A percentile compares a stretch with the other conserved stretches of the same genome.
Conservation (phyloP, 768 basidiomycete species). For the Russula abietina region DNA sequence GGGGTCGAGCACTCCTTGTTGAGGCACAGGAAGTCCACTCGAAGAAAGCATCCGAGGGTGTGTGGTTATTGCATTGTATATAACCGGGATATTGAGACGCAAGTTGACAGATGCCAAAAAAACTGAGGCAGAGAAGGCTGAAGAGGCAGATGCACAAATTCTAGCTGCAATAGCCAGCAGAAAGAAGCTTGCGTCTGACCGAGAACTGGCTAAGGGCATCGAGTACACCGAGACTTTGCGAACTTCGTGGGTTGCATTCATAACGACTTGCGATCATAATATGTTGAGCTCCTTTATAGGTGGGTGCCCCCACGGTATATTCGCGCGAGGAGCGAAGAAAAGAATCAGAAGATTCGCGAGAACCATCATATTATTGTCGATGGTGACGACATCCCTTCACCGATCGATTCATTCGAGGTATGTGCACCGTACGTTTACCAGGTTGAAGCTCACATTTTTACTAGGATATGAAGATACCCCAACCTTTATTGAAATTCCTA, state of each 20-base stretch:
- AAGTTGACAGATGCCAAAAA: constrained; percentile 67
- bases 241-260: constrained; percentile 56
- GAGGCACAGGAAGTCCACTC: constrained; percentile 95
- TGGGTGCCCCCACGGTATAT: constrained; percentile 88
- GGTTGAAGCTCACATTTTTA: constrained; percentile 4
- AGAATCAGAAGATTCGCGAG: constrained; percentile 72
- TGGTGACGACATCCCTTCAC: constrained; percentile 88
- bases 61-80: constrained; percentile 17
- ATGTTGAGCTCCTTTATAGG: constrained; percentile 37
- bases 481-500: constrained; percentile 73
- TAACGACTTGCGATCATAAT: neutral
- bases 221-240: constrained; percentile 81
- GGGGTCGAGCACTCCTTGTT: constrained; percentile 80
- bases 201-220: constrained; percentile 91
- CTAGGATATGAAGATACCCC: constrained; percentile 98
- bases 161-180: constrained; percentile 87
- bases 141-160: constrained; percentile 87
- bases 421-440: constrained; percentile 22
- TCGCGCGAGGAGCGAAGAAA: constrained; percentile 58
- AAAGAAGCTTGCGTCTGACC: constrained; percentile 85
- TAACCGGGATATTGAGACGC: neutral
- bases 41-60: constrained; percentile 76
- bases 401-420: constrained; percentile 84
- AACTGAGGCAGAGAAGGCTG: constrained; percentile 75
- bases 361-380: constrained; percentile 94